Percentiles rank a stretch among this genome's conserved stretches.
These are phyloP conservation scores for Aspergillus sp. DNA, from an alignment of 2,329 filamentous ascomycete species.

Conservation along the genomic window DNA sequence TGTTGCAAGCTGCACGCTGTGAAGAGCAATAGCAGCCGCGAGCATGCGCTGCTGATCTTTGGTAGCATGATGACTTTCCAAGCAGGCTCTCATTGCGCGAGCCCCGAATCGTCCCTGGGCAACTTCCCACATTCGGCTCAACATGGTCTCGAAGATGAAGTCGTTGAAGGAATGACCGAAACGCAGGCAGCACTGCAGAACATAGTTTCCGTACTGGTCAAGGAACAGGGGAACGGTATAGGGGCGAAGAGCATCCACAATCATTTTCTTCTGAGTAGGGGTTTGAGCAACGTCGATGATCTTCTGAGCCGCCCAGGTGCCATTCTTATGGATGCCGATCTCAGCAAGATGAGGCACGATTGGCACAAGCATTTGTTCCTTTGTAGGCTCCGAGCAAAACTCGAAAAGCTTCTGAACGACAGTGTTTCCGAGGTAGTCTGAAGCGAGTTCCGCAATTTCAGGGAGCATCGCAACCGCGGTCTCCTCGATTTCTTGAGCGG, in stretches of 20 bases:
- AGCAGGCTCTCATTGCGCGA: slow-evolving; percentile 90
- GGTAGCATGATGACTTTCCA: slow-evolving; percentile 92
- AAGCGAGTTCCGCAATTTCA: slow-evolving; percentile 90
- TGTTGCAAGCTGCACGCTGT: slow-evolving; percentile 93
- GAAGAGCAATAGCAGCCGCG: slow-evolving; percentile 89
- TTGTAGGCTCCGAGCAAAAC: slow-evolving; percentile 84
- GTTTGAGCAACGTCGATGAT: slow-evolving; percentile 96
- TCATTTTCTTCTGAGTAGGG: slow-evolving; percentile 75
- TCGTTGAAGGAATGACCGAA: slow-evolving; percentile 87
- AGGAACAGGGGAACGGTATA: slow-evolving; percentile 91
- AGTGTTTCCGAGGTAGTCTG: slow-evolving; percentile 96
- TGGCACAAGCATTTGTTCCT: slow-evolving; percentile 84
- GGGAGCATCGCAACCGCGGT: slow-evolving; percentile 93
- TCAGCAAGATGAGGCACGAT: slow-evolving; percentile 92
- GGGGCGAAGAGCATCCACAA: slow-evolving; percentile 78
- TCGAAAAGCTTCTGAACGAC: slow-evolving; percentile 99
- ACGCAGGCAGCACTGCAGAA: slow-evolving; percentile 92
- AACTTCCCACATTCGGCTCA: slow-evolving; percentile 90
- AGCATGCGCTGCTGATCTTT: slow-evolving; percentile 96
- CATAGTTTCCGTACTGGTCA: slow-evolving; percentile 98
- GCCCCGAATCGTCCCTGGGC: slow-evolving; percentile 91
- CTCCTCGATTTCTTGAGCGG: slow-evolving; percentile 82
- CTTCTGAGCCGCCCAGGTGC: slow-evolving; percentile 98
- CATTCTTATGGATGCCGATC: slow-evolving; percentile 98
- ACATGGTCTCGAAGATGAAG: slow-evolving; percentile 98